Conservation (phyloP, 169 alveolate genomes). For the Plasmodium sp. region DNA sequence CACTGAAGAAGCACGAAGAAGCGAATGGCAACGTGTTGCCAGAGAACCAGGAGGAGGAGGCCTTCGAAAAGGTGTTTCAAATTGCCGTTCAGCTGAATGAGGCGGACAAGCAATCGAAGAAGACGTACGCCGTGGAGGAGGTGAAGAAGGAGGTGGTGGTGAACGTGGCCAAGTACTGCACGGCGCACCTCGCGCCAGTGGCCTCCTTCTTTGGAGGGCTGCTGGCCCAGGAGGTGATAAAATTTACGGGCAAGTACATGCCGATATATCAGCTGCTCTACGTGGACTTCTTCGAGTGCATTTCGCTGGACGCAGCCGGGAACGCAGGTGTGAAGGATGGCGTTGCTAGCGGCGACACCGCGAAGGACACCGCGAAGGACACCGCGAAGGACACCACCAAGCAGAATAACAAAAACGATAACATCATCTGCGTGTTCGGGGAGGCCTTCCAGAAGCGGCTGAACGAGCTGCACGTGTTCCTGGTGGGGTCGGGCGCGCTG, state of each 20-base stretch:
- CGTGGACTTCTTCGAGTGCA: slow-evolving; percentile 94
- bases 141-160: slow-evolving; percentile 88
- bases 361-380: too few species aligned
- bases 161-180: slow-evolving; percentile 87
- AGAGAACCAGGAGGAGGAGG: slow-evolving; percentile 29
- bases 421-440: slow-evolving; percentile 80
- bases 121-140: slow-evolving; percentile 86
- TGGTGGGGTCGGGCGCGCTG: slow-evolving; percentile 99
- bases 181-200: slow-evolving; percentile 93
- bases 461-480: slow-evolving; percentile 72
- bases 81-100: slow-evolving; percentile 68
- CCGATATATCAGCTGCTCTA: slow-evolving; percentile 98
- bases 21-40: not conserved
- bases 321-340: slow-evolving; percentile 47
- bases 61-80: slow-evolving; percentile 63
- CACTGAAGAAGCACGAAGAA: slow-evolving; percentile 17
- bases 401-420: slow-evolving; percentile 77
- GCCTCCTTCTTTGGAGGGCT: slow-evolving; percentile 98
- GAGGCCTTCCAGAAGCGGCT: slow-evolving; percentile 76
- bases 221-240: slow-evolving; percentile 96
- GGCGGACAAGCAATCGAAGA: slow-evolving; percentile 70
- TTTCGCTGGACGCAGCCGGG: slow-evolving; percentile 11
- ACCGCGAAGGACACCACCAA: slow-evolving; percentile 56
- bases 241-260: slow-evolving; percentile 98
- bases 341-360: too few species aligned